Percentiles rank a stretch among this genome's conserved stretches.
Conservation (phyloP, 1,284 basidiomycete species). For the Puccinia triticina region DNA sequence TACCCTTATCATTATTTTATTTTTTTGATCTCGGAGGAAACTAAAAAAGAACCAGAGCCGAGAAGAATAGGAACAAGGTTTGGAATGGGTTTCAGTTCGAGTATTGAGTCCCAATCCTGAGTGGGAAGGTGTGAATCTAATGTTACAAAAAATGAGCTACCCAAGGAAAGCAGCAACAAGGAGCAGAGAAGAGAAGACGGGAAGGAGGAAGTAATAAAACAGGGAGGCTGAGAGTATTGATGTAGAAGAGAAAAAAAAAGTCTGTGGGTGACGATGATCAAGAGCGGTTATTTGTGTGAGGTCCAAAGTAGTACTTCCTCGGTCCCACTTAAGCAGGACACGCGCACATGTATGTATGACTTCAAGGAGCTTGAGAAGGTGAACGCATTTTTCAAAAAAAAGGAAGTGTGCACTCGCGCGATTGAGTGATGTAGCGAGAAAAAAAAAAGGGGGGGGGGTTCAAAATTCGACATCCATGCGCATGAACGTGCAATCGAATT, state of each 20-base stretch:
- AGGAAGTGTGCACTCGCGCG: not conserved
- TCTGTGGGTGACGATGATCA: not conserved
- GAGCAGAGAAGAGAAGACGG: too few relatives aligned
- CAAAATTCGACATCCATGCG: conserved; percentile 49
- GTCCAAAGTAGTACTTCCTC: not conserved
- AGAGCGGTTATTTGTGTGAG: not conserved
- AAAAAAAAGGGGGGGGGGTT: not conserved
- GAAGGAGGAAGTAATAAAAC: not conserved
- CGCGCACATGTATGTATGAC: too few relatives aligned
- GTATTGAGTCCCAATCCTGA: too few relatives aligned
- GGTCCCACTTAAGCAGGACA: not conserved
- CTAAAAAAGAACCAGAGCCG: too few relatives aligned
- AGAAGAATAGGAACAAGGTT: too few relatives aligned
- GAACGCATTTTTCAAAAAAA: conserved; percentile 2
- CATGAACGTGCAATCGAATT: conserved; percentile 46
- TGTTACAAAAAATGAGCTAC: not conserved
- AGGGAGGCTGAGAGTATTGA: not conserved
- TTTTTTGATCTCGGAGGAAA: too few relatives aligned
- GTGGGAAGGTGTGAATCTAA: not conserved
- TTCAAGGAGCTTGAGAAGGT: not conserved
- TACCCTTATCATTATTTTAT: too few relatives aligned
- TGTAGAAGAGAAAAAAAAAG: not conserved
- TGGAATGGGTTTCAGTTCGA: too few relatives aligned
- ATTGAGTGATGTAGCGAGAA: not conserved
- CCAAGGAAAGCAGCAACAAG: not conserved